Base-by-base conservation (phyloP, 129 eudicot species). In the Artemisia annua region DNA sequence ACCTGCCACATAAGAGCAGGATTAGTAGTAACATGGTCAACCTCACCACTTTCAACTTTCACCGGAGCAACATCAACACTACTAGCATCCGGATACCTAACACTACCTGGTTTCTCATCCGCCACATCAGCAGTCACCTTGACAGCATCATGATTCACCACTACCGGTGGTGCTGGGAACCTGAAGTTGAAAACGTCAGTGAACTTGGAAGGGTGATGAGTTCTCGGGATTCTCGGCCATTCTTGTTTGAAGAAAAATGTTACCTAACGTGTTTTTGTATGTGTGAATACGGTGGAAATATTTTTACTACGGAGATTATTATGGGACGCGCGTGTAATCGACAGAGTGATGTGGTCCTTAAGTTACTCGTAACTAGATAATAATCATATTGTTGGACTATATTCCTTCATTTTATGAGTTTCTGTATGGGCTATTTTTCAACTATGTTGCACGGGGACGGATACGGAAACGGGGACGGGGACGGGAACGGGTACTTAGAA, bases 1-100 rank as follows among this genome's bases (percentile, higher is more conserved):
- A 89, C 96, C 96, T 89, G 96, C 96, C 96, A 89, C 6, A 89
- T 77, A 72, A 89, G 72, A 15, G 79, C 66, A 12, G 92, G 96
- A 48, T 89, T 86, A 0, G 90, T 86, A 30, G 35, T 24, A 24
- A 24, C 80, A 63, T 54, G 53, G 43, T 82, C 83, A 30, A 74
- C 22, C 65, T 63, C 96, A 19, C 82, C 88, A 7, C 79, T 54
- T 63, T 84, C 85, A 30, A 89, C 74, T 79, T 84, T 86, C 83
- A 89, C n/a, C 43, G 90, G 80, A 43, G 54, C 64, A 39, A 80
- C 80, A n/a, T 63, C 50, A 8, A 74, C 78, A 58, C 74, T 70
- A 66, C 30, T 59, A 52, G 32, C 65, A 5, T n/a, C 68, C n/a
- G 86, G 87, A 24, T 24, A 74, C 73, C 48, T 78, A 52, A 75